phyloP scores from a whole-genome alignment of 768 basidiomycete genomes.

The Podaxis sp. region DNA sequence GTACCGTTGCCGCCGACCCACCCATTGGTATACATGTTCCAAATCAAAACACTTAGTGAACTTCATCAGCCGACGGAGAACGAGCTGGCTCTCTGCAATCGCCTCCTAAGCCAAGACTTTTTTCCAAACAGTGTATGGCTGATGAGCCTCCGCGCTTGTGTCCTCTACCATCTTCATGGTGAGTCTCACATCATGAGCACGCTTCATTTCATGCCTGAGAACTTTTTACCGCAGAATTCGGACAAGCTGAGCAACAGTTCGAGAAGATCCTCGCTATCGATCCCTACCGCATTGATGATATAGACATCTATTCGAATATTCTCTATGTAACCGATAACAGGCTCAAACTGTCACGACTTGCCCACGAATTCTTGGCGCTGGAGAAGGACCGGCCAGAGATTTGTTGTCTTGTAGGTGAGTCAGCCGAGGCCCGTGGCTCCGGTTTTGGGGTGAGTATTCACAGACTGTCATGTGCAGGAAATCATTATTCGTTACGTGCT shows the following conservation, averaged over 20 bases:
- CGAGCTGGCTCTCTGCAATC: constrained; percentile 79
- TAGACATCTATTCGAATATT: constrained; percentile 96
- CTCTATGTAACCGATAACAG: constrained; percentile 92
- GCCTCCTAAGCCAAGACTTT: constrained; percentile 63
- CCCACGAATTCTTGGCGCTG: constrained; percentile 85
- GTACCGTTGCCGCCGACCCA: constrained; percentile 47
- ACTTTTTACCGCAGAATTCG: constrained; percentile 63
- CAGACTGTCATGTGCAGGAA: constrained; percentile 55
- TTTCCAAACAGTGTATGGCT: constrained; percentile 87
- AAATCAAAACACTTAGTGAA: constrained; percentile 86
- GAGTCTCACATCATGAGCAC: constrained; percentile 24
- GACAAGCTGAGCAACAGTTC: constrained; percentile 82
- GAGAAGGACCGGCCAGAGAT: constrained; percentile 96
- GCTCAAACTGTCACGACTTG: constrained; percentile 85
- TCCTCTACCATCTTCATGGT: constrained; percentile 92
- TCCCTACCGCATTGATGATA: constrained; percentile 89
- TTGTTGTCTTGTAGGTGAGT: constrained; percentile 90
- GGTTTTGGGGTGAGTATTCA: neutral
- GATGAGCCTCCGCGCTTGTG: constrained; percentile 82
- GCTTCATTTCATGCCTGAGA: constrained; percentile 9
- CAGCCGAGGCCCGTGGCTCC: neutral
- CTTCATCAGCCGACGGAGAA: constrained; percentile 87
- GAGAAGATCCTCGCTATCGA: constrained; percentile 78
- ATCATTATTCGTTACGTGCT: constrained; percentile 90
- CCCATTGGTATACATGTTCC: constrained; percentile 66